Evolutionary conservation across 768 basidiomycete species (phyloP).

Genomic region (Podaxis sp.): DNA sequence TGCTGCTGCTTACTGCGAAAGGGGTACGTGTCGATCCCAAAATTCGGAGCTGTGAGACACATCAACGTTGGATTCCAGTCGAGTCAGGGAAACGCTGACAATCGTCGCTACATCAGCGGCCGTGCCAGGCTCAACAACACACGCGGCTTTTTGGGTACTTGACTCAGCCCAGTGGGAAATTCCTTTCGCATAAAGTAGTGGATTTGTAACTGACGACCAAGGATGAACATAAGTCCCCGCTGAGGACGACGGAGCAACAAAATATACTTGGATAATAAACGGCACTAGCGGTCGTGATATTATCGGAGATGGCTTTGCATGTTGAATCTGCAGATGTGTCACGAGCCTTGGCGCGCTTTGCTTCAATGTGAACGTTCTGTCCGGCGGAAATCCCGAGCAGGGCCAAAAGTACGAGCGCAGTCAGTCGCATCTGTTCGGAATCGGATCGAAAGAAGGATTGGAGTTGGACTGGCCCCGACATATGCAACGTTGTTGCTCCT

Average conservation of each 20-base stretch:
- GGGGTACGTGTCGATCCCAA: slow-evolving; percentile 41
- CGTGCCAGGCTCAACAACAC: slow-evolving; percentile 57
- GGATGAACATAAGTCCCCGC: background rate
- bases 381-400: background rate
- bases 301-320: slow-evolving; percentile 36
- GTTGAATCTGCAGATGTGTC: slow-evolving; percentile 18
- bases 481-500: too few relatives aligned
- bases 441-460: background rate
- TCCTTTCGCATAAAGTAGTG: slow-evolving; percentile 37
- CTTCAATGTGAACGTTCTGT: background rate
- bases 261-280: slow-evolving; percentile 44
- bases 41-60: slow-evolving; percentile 39
- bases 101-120: slow-evolving; percentile 46
- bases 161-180: slow-evolving; percentile 52
- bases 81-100: slow-evolving; percentile 30
- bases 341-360: background rate
- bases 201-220: slow-evolving; percentile 19
- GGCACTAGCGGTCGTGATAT: slow-evolving; percentile 42
- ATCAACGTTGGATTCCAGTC: background rate
- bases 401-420: background rate
- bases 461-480: background rate
- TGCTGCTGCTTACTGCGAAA: slow-evolving; percentile 42
- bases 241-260: background rate
- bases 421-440: background rate
- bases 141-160: slow-evolving; percentile 42